Percentiles rank a stretch among this genome's conserved stretches.
Evolutionary conservation across 2,329 filamentous ascomycete genomes (phyloP).

Genomic region (Setomelanomma holmii): DNA sequence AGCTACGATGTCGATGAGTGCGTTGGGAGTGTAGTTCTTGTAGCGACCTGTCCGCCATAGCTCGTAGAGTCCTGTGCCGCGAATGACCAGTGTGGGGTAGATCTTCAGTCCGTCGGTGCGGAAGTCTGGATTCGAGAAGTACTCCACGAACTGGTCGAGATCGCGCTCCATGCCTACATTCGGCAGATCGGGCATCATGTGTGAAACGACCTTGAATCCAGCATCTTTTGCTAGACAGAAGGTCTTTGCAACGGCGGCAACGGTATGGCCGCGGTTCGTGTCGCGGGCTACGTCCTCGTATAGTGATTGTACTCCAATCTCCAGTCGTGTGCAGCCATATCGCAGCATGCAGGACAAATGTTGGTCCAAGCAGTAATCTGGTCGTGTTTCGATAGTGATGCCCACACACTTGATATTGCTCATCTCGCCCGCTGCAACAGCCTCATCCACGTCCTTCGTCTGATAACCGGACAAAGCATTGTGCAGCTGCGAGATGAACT

Average conservation of each 20-base stretch:
- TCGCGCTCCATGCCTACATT: conserved; percentile 99
- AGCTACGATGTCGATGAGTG: conserved; percentile 91
- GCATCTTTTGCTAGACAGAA: conserved; percentile 98
- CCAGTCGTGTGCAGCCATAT: conserved; percentile 95
- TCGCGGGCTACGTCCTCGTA: conserved; percentile 99
- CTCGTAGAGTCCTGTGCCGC: conserved; percentile 95
- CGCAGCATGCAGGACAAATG: conserved; percentile 94
- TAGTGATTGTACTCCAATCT: conserved; percentile 93
- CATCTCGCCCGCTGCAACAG: conserved; percentile 92
- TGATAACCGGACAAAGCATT: conserved; percentile 97
- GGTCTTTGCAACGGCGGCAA: conserved; percentile 92
- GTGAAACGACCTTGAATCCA: conserved; percentile 97
- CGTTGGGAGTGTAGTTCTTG: conserved; percentile 98
- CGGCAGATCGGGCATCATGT: conserved; percentile 99
- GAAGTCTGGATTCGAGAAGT: conserved; percentile 96
- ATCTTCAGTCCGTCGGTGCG: conserved; percentile 97
- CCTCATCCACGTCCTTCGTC: conserved; percentile 92
- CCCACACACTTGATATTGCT: conserved; percentile 97
- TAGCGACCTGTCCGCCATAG: conserved; percentile 96
- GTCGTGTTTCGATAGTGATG: conserved; percentile 96
- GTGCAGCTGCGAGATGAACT: conserved; percentile 94
- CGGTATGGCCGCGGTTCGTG: conserved; percentile 95
- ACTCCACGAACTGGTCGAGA: conserved; percentile 94
- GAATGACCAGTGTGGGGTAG: conserved; percentile 95
- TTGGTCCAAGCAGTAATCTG: conserved; percentile 96